Percentiles rank a stretch among this genome's conserved stretches.
phyloP scores from a whole-genome alignment of 2,329 filamentous ascomycete genomes.

The Pseudogymnoascus sp. region DNA sequence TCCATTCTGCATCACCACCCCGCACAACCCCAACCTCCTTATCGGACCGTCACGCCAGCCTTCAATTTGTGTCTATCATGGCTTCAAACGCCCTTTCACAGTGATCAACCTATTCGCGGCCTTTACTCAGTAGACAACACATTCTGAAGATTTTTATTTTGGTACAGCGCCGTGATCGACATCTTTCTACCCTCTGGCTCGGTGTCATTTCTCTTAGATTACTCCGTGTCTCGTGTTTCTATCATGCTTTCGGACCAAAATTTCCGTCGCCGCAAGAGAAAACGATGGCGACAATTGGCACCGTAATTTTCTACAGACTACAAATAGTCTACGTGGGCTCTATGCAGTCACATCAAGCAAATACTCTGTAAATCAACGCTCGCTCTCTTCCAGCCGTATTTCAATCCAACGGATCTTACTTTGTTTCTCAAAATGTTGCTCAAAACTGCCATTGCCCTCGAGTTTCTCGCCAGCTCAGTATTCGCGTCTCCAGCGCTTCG shows the following conservation, averaged over 20 bases:
- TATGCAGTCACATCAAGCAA: neutral
- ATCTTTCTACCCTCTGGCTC: neutral
- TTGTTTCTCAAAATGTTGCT: neutral
- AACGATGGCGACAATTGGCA: neutral
- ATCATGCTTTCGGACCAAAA: neutral
- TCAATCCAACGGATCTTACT: neutral
- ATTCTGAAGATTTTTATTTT: neutral
- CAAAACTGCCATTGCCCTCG: neutral
- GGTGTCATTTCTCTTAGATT: neutral
- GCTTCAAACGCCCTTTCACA: neutral
- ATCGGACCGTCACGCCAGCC: constrained; percentile 1
- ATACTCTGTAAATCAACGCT: neutral
- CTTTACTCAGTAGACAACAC: neutral
- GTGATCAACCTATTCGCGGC: neutral
- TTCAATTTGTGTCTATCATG: neutral
- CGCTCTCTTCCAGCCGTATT: neutral
- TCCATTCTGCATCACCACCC: neutral
- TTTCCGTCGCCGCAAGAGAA: neutral
- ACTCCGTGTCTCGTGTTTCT: neutral
- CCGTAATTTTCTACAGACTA: neutral
- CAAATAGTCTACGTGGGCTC: neutral
- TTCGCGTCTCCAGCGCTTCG: neutral
- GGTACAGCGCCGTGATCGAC: neutral
- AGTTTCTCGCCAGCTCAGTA: constrained; percentile 2
- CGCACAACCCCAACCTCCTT: neutral